phyloP scores from a whole-genome alignment of 2,329 filamentous ascomycete genomes.

The Claviceps sp. region DNA sequence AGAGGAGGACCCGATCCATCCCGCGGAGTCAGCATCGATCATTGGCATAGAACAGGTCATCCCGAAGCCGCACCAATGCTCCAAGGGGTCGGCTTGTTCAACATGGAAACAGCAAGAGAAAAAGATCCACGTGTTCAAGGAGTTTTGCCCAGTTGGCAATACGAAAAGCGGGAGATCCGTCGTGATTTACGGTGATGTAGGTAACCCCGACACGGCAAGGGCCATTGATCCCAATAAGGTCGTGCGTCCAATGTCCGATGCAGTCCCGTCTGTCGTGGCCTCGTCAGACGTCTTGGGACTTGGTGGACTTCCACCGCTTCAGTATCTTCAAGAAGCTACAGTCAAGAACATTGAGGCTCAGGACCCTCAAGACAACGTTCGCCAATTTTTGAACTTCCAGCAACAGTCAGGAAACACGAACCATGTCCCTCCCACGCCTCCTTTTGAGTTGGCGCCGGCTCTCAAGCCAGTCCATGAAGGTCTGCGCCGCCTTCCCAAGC shows the following conservation, averaged over 20 bases:
- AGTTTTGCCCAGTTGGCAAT: conserved; percentile 56
- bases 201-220: conserved; percentile 54
- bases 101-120: conserved; percentile 74
- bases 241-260: conserved; percentile 58
- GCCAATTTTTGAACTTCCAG: conserved; percentile 82
- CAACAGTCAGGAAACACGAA: conserved; percentile 33
- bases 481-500: conserved; percentile 46
- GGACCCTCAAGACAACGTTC: conserved; percentile 85
- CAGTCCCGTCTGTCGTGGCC: conserved; percentile 69
- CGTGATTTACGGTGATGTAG: conserved; percentile 65
- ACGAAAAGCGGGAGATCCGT: conserved; percentile 48
- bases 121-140: conserved; percentile 59
- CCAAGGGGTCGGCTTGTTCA: conserved; percentile 72
- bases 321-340: conserved; percentile 58
- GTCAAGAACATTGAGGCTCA: conserved; percentile 56
- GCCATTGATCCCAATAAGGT: conserved; percentile 42
- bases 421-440: conserved; percentile 55
- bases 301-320: conserved; percentile 45
- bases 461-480: conserved; percentile 36
- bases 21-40: conserved; percentile 76
- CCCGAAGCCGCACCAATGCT: conserved; percentile 71
- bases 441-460: conserved; percentile 48
- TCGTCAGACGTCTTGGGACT: conserved; percentile 84
- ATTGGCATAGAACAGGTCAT: conserved; percentile 84
- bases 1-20: conserved; percentile 57